Base-by-base conservation (phyloP, 2,329 filamentous ascomycete genomes). In the Sarocladium strictum region DNA sequence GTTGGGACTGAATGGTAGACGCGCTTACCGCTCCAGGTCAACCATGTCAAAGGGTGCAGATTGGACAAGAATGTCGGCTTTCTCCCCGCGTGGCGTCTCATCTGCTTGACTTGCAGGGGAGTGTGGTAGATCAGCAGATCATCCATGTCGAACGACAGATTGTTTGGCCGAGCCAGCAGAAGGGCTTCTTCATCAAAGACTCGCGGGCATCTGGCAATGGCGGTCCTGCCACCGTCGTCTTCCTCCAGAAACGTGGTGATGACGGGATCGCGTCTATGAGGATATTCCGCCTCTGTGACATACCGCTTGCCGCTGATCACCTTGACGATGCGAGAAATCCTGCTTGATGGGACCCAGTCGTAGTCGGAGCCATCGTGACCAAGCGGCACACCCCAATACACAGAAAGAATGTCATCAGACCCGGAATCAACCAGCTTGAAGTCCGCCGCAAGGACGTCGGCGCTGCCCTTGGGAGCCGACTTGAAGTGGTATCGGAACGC, bases 1-100 rank as follows among this genome's bases (percentile, higher is more conserved):
- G 76, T 78, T 0, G 75, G 75, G 0, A 76, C 61, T 1, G 61
- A 69, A 2, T 62, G 61, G 55, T 67, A 67, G 10, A 68, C 62
- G 29, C 62, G 56, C 54, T 58, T 65, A 50, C 61, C 62, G 37
- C 57, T 59, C 62, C 62, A 63, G 2, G 60, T 57, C 3, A 62
- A 57, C 63, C 64, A 64, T 5, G 60, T 58, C 6, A 61, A 38
- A 1, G 64, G 63, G 27, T 62, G 63, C 29, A 65, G 45, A 7
- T 62, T 55, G 2, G 62, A 62, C n/a, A 61, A 45, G 52, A 63
- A 51, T 2, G 61, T 58, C 32, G 57, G 53, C 21, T 54, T 59
- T 3, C 55, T 59, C 26, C 57, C 58, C 21, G 62, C 61, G 19
- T 53, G 43, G 17, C 59, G 60, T 10, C 56, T 50, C 61, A 68